Percentiles rank a stretch among this genome's conserved stretches.
Conservation (phyloP, 208 protist species). For the Hexamita inflata region DNA sequence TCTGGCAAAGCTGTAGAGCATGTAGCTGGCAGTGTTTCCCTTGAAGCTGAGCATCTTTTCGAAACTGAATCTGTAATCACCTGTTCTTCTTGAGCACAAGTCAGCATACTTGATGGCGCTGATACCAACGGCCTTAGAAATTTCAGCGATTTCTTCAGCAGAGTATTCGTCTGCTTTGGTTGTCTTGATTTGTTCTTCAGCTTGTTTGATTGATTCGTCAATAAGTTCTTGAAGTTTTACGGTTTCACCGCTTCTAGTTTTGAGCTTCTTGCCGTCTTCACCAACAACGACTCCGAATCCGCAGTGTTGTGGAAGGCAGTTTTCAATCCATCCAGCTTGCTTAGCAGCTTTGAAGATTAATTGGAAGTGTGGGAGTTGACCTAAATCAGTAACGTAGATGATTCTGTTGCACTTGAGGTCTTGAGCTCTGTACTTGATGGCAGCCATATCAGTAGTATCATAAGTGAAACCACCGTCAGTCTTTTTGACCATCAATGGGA, state of each 20-base stretch:
- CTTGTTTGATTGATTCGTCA: constrained; percentile 68
- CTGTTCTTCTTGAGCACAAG: constrained; percentile 63
- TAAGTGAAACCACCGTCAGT: constrained; percentile 78
- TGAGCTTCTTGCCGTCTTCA: constrained; percentile 63
- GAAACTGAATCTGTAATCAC: constrained; percentile 79
- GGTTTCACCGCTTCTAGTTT: constrained; percentile 76
- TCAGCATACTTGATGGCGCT: constrained; percentile 88
- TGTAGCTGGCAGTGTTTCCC: constrained; percentile 83
- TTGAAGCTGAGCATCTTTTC: constrained; percentile 79
- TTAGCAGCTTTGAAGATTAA: constrained; percentile 61
- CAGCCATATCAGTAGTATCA: constrained; percentile 72
- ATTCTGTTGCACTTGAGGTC: constrained; percentile 63
- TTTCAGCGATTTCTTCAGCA: constrained; percentile 57
- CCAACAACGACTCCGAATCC: constrained; percentile 71
- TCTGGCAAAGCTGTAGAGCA: constrained; percentile 85
- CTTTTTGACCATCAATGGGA: constrained; percentile 74
- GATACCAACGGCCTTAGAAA: constrained; percentile 69
- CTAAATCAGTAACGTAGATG: constrained; percentile 78
- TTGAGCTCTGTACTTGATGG: constrained; percentile 57
- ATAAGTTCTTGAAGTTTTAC: constrained; percentile 77
- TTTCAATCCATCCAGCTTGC: constrained; percentile 1
- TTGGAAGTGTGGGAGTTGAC: constrained; percentile 75
- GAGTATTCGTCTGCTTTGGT: constrained; percentile 1
- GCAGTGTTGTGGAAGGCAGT: constrained; percentile 61
- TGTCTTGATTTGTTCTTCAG: constrained; percentile 44